Evolutionary conservation across 176 grass and related monocot genomes (phyloP).

Genomic region (Zoysia pacifica): DNA sequence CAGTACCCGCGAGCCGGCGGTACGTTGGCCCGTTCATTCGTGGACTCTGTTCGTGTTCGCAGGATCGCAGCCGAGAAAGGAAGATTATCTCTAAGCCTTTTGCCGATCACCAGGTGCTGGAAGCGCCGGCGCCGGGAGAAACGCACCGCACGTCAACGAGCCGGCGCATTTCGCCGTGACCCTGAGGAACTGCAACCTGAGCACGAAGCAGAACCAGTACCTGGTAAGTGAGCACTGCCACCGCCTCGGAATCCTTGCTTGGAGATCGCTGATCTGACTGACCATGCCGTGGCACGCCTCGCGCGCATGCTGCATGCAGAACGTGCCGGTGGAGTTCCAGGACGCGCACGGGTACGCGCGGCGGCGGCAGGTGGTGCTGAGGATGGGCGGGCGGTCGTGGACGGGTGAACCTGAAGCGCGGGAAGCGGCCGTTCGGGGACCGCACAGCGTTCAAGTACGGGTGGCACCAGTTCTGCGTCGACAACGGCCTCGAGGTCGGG

Average conservation of each 20-base stretch:
- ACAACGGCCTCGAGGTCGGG: slow-evolving; percentile 43
- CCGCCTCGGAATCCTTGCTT: background rate
- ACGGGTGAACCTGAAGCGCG: slow-evolving; percentile 41
- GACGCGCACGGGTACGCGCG: slow-evolving; percentile 43
- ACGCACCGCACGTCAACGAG: slow-evolving; percentile 2
- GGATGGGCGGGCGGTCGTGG: slow-evolving; percentile 34
- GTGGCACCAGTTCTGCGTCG: slow-evolving; percentile 44
- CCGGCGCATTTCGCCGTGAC: slow-evolving; percentile 40
- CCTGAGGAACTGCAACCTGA: slow-evolving; percentile 33
- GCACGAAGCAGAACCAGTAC: slow-evolving; percentile 41
- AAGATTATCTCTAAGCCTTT: background rate
- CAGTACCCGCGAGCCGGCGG: slow-evolving; percentile 8
- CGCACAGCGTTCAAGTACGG: slow-evolving; percentile 42
- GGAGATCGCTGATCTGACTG: background rate
- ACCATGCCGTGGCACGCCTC: background rate
- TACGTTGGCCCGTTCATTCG: background rate
- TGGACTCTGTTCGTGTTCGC: no score
- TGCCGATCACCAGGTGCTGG: background rate
- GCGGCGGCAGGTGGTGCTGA: slow-evolving; percentile 33
- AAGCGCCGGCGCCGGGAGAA: background rate
- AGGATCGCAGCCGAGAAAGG: no score
- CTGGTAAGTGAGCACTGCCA: slow-evolving; percentile 27
- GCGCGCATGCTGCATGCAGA: background rate
- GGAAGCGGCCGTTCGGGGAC: background rate
- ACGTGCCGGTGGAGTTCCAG: slow-evolving; percentile 46